These are phyloP conservation scores for Takashimella koratensis DNA, from an alignment of 1,284 basidiomycete genomes.

Conservation along the genomic window DNA sequence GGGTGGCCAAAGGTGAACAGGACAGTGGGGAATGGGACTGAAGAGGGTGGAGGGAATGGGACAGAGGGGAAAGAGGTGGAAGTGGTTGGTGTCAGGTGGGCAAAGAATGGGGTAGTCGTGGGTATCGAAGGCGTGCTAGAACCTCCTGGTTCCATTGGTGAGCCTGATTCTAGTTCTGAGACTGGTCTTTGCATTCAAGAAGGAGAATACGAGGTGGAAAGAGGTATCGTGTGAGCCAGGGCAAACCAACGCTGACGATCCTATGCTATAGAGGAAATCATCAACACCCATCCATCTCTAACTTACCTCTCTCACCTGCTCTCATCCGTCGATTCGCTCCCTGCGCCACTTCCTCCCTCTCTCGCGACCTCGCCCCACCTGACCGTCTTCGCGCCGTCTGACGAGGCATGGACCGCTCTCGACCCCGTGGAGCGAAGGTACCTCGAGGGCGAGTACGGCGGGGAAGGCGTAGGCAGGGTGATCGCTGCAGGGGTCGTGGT, in stretches of 20 bases:
- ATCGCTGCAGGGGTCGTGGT: constrained; percentile 69
- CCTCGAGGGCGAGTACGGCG: constrained; percentile 77
- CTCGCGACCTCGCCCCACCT: constrained; percentile 58
- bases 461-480: constrained; percentile 71
- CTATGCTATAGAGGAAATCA: constrained; percentile 60
- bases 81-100: constrained; percentile 50
- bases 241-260: too few species aligned
- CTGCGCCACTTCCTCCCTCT: constrained; percentile 57
- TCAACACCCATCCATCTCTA: constrained; percentile 59
- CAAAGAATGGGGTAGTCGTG: constrained; percentile 72
- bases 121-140: constrained; percentile 72
- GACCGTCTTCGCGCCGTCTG: constrained; percentile 84
- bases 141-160: constrained; percentile 72
- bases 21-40: constrained; percentile 2
- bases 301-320: constrained; percentile 60
- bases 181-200: too few species aligned
- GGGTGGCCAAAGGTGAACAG: constrained; percentile 24
- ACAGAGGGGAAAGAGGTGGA: constrained; percentile 27
- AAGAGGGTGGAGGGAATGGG: constrained; percentile 4
- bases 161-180: too few species aligned
- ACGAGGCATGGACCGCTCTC: constrained; percentile 70
- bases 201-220: too few species aligned
- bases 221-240: too few species aligned
- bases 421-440: constrained; percentile 69
- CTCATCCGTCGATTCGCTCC: constrained; percentile 61